Evolutionary conservation across 768 basidiomycete species (phyloP).

Genomic region (Leccinum disarticulatum): DNA sequence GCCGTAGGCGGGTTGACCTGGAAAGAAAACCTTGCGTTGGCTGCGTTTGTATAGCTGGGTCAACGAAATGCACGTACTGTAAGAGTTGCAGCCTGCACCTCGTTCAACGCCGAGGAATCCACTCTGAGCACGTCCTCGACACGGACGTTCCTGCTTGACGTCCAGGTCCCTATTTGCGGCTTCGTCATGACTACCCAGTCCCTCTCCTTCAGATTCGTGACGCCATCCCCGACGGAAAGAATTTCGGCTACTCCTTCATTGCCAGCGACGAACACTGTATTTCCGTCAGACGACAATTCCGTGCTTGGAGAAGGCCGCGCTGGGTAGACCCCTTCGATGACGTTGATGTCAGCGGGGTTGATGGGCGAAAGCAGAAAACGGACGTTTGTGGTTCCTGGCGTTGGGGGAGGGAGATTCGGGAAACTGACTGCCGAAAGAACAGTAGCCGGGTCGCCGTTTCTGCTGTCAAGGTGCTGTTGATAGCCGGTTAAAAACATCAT

Average conservation of each 20-base stretch:
- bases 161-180: conserved; percentile 77
- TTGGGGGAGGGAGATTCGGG: conserved; percentile 51
- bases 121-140: conserved; percentile 61
- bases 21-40: neutral
- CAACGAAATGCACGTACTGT: conserved; percentile 45
- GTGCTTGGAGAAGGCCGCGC: conserved; percentile 48
- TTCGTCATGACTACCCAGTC: conserved; percentile 78
- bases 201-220: conserved; percentile 45
- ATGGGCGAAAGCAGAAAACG: conserved; percentile 70
- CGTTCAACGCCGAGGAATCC: conserved; percentile 48
- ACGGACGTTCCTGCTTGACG: conserved; percentile 51
- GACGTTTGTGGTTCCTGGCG: conserved; percentile 60
- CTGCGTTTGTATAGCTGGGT: neutral
- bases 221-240: conserved; percentile 55
- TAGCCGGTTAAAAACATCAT: no score
- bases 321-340: conserved; percentile 83
- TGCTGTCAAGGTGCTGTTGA: no score
- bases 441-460: conserved; percentile 59
- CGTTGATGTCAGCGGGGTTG: conserved; percentile 82
- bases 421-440: conserved; percentile 57
- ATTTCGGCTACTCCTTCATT: conserved; percentile 78
- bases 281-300: conserved; percentile 33
- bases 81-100: conserved; percentile 72
- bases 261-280: conserved; percentile 60
- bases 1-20: conserved; percentile 86